These are phyloP conservation scores for Crepidotus variabilis DNA, from an alignment of 768 basidiomycete genomes.

Conservation along the genomic window DNA sequence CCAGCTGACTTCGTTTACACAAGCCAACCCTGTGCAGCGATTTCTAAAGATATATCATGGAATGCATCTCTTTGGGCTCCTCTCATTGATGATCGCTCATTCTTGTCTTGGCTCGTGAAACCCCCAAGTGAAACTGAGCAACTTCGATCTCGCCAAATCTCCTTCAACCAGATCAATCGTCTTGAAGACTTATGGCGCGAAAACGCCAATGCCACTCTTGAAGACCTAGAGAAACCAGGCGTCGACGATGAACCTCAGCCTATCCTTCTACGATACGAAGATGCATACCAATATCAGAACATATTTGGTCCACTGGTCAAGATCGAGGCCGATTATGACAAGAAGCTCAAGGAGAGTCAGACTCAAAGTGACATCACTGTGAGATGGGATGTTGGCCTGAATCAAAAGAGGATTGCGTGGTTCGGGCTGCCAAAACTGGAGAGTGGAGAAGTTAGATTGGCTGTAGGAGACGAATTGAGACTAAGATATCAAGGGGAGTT, in stretches of 20 bases:
- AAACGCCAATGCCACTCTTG: constrained; percentile 88
- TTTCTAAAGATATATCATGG: constrained; percentile 98
- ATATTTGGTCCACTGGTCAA: constrained; percentile 99
- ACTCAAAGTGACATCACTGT: constrained; percentile 96
- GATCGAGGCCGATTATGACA: constrained; percentile 99
- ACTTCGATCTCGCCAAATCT: constrained; percentile 93
- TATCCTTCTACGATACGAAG: constrained; percentile 88
- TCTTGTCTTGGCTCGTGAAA: constrained; percentile 99
- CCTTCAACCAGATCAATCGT: constrained; percentile 94
- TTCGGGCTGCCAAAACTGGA: constrained; percentile 95
- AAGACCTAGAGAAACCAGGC: constrained; percentile 95
- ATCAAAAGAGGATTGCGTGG: constrained; percentile 99
- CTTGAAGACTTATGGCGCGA: constrained; percentile 98
- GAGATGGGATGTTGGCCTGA: constrained; percentile 96
- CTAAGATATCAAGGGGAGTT: constrained; percentile 85
- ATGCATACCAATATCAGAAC: constrained; percentile 99
- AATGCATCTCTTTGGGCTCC: constrained; percentile 98
- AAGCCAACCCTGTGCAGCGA: constrained; percentile 96
- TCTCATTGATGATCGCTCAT: constrained; percentile 96
- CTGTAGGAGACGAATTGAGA: constrained; percentile 93
- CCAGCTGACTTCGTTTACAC: constrained; percentile 4
- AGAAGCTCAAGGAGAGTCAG: constrained; percentile 95
- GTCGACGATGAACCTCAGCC: constrained; percentile 98
- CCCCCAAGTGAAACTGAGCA: constrained; percentile 96
- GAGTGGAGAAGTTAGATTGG: constrained; percentile 94